Percentiles rank a stretch among this genome's conserved stretches.
These are phyloP conservation scores for Colletotrichum spaethianum DNA, from an alignment of 2,329 filamentous ascomycete species.

Conservation along the genomic window DNA sequence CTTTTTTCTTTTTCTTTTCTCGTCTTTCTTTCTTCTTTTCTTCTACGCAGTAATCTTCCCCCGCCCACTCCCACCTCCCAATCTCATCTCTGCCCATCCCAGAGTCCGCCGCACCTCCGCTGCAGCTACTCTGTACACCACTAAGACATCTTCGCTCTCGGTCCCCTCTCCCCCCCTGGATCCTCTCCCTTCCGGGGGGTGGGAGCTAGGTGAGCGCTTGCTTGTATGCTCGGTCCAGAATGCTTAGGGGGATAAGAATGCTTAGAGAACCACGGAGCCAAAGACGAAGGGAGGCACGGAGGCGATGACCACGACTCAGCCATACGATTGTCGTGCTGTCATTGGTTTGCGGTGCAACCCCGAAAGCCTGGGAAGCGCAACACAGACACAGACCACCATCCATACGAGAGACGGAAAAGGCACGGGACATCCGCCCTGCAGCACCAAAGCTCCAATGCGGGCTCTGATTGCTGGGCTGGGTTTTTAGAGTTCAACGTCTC, in stretches of 20 bases:
- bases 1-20: not conserved
- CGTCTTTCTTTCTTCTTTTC: not conserved
- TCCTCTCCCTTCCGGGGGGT: slow-evolving; percentile 14
- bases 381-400: slow-evolving; percentile 32
- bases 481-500: not conserved
- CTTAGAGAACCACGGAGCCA: not conserved
- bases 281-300: not conserved
- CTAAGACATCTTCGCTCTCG: not conserved
- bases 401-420: slow-evolving; percentile 4
- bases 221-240: not conserved
- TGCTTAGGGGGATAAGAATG: not conserved
- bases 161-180: not conserved
- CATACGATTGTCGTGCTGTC: not conserved
- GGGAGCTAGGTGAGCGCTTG: not conserved
- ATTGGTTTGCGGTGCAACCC: not conserved
- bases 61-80: not conserved
- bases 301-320: not conserved
- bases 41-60: too few species aligned
- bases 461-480: not conserved
- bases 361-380: not conserved
- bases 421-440: not conserved
- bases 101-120: not conserved
- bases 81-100: not conserved
- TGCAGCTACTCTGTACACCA: not conserved
- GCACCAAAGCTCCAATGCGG: not conserved